phyloP scores from a whole-genome alignment of 192 early-diverging fungal genomes.

The Phycomyces nitens region DNA sequence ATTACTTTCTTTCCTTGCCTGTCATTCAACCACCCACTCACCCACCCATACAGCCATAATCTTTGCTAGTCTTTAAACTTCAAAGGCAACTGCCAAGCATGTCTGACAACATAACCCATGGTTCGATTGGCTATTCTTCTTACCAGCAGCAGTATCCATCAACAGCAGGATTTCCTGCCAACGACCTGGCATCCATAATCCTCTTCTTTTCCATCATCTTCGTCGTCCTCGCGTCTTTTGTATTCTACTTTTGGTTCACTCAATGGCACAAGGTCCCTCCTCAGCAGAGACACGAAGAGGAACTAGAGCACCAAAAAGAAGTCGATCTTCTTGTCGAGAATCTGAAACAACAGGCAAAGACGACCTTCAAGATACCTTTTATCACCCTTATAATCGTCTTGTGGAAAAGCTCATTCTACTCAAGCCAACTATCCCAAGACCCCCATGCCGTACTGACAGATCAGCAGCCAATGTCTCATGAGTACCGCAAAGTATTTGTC shows the following conservation, averaged over 20 bases:
- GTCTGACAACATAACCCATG: neutral
- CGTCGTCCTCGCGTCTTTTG: conserved; percentile 31
- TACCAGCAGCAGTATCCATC: conserved; percentile 36
- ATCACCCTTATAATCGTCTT: conserved; percentile 22
- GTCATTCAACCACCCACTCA: neutral
- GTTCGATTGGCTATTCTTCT: conserved; percentile 26
- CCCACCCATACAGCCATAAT: neutral
- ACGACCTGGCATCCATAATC: conserved; percentile 33
- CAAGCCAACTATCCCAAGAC: neutral
- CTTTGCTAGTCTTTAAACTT: too few relatives aligned
- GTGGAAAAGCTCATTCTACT: conserved; percentile 10
- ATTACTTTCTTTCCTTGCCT: neutral
- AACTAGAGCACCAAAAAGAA: conserved; percentile 30
- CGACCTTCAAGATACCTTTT: conserved; percentile 29
- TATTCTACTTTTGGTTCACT: conserved; percentile 39
- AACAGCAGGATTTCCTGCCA: conserved; percentile 16
- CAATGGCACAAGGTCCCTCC: conserved; percentile 35
- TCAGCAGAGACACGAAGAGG: conserved; percentile 27
- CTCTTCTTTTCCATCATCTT: conserved; percentile 34
- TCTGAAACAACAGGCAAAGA: conserved; percentile 26
- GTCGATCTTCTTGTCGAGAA: conserved; percentile 37
- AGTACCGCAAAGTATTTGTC: conserved; percentile 25
- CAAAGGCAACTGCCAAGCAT: neutral
- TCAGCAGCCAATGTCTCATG: conserved; percentile 19
- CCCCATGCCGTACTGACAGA: neutral